Base-by-base conservation (phyloP, 129 eudicot genomes). In the Tagetes patula region DNA sequence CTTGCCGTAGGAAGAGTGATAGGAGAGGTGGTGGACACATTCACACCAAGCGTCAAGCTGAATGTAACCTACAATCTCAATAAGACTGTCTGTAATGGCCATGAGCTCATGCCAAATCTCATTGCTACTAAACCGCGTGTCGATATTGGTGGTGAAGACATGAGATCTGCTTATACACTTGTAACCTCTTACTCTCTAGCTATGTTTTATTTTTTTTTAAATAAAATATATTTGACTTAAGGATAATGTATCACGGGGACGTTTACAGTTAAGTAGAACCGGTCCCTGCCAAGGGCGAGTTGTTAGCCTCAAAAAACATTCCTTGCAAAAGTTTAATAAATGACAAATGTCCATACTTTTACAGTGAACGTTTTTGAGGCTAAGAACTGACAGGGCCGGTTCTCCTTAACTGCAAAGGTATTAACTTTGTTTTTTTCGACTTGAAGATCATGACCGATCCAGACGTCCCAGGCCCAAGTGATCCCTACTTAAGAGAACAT, bases 111-210 rank as follows among this genome's bases (percentile, higher is more conserved):
- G 95, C 96, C 98, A 67, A 47, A 78, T 62, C 75, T 87, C 79
- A 68, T 89, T 55, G 52, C 76, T 49, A 63, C 78, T 54, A 82
- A 72, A 64, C 98, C 98, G 34, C 87, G 90, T 6, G 98, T 92
- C 47, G 88, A 89, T 64, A 89, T 92, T 0, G 98, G 96, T n/a
- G 96, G 98, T 2, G 88, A 92, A 78, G 98, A 89, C 82, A 87
- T 92, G 90, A 80, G 98, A 78, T 73, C 89, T 60, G 88, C 98
- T 68, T 92, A 82, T 69, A 92, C 98, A 32, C 96, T 92, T 70
- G 98, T 92, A 89, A 46, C 77, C 58, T 73, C 64, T 45, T 46
- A 33, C 31, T 84, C 61, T 71, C 53, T 41, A 7, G 52, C 27
- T 64, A 56, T 70, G 58, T 14, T 71, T 41, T 62, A 71, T 42